These are phyloP conservation scores for Selaginella tamariscina DNA, from an alignment of 75 land plant species.

Conservation along the genomic window DNA sequence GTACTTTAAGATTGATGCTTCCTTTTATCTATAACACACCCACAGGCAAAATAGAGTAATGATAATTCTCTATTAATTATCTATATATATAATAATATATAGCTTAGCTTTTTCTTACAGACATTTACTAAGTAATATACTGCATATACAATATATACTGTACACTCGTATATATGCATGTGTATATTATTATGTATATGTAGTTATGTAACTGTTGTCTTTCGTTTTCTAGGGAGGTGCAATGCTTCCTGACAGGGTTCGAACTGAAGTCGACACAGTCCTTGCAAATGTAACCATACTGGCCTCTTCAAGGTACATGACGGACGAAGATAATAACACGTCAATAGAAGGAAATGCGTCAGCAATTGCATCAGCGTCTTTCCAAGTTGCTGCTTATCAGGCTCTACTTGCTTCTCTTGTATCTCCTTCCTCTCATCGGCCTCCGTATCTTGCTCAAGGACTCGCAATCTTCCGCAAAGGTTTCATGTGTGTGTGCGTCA, in stretches of 20 bases:
- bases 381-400: conserved; percentile 67
- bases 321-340: conserved; percentile 24
- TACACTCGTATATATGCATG: too few species aligned
- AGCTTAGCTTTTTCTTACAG: too few species aligned
- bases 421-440: conserved; percentile 50
- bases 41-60: too few species aligned
- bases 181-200: background rate
- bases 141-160: too few species aligned
- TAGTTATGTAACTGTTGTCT: background rate
- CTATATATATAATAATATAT: too few species aligned
- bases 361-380: conserved; percentile 32
- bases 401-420: conserved; percentile 72
- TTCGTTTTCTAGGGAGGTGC: conserved; percentile 53
- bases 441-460: conserved; percentile 63
- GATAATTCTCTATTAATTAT: too few species aligned
- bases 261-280: conserved; percentile 54
- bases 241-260: conserved; percentile 50
- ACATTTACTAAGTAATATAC: too few species aligned
- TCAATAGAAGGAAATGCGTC: conserved; percentile 18
- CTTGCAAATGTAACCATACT: conserved; percentile 48
- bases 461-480: conserved; percentile 74
- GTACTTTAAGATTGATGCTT: too few species aligned
- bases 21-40: too few species aligned
- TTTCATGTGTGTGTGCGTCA: too few species aligned
- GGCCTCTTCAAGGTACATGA: conserved; percentile 27